Percentiles rank a stretch among this genome's conserved stretches.
Evolutionary conservation across 2,329 filamentous ascomycete genomes (phyloP).

Genomic region (Purpureocillium takamizusanense): DNA sequence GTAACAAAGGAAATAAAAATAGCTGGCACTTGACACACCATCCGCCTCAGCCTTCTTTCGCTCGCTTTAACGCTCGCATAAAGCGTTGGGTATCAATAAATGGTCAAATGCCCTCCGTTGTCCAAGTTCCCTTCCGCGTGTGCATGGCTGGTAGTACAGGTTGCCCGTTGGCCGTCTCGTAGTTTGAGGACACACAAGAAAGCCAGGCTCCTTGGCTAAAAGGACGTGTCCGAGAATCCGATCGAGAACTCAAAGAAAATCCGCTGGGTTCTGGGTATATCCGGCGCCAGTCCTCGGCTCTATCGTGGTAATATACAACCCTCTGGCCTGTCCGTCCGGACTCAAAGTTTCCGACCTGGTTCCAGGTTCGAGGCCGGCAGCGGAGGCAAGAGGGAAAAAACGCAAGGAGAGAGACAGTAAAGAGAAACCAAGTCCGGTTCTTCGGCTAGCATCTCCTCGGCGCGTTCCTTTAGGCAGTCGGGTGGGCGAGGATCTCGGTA

Average conservation of each 20-base stretch:
- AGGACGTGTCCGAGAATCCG: neutral
- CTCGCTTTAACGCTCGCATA: constrained; percentile 4
- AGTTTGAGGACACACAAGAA: constrained; percentile 3
- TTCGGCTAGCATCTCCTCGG: neutral
- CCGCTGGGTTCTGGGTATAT: constrained; percentile 3
- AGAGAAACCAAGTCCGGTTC: constrained; percentile 7
- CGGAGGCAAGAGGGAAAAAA: constrained; percentile 1
- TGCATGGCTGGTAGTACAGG: constrained; percentile 10
- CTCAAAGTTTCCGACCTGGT: neutral
- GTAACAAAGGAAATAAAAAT: constrained; percentile 2
- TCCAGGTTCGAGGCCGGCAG: constrained; percentile 1
- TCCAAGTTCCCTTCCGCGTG: constrained; percentile 3
- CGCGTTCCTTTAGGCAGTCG: constrained; percentile 35
- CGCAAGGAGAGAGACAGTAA: constrained; percentile 5
- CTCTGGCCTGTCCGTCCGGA: constrained; percentile 6
- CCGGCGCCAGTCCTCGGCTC: constrained; percentile 6
- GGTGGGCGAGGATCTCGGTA: constrained; percentile 69
- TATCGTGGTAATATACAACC: constrained; percentile 5
- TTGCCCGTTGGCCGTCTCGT: constrained; percentile 10
- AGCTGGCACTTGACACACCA: constrained; percentile 2
- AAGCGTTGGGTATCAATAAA: constrained; percentile 27
- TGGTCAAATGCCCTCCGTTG: constrained; percentile 12
- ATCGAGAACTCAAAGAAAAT: neutral
- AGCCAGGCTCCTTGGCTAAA: constrained; percentile 5
- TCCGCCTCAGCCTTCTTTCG: constrained; percentile 5